Base-by-base conservation (phyloP, 2,329 filamentous ascomycete species). In the Orbilia brochopaga region DNA sequence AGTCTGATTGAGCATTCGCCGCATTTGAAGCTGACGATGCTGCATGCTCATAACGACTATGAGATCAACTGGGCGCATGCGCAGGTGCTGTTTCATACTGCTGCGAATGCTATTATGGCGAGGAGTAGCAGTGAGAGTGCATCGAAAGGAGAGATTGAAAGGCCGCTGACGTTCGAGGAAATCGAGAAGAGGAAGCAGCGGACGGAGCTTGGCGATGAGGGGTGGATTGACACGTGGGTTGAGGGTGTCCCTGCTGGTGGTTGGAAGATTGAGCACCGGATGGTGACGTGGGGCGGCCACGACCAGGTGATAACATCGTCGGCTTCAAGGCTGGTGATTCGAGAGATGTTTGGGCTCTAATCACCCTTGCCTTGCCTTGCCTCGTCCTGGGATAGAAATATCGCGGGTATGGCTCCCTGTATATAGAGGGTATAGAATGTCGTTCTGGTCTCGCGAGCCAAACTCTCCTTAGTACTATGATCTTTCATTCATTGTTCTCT, bases 21-120 rank as follows among this genome's bases (percentile, higher is more conserved):
- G 81, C 81, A 76, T 77, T 74, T 94, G 8, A 83, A 87, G 21
- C 80, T 97, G 19, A 87, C 85, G 48, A 81, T 97, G 46, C 81
- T 97, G 1, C 93, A 97, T 76, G 90, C 92, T 15, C 84, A 85
- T 60, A 86, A 96, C 77, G 93, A 97, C 78, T 81, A 82, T 67
- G 91, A 96, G 75, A 96, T 97, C 69, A 87, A 90, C 0, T 93
- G 86, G 81, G 83, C 81, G 0, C 87, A 92, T 77, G 86, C 87
- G 48, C 84, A 88, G 75, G 83, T 82, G 74, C 79, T 90, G 1
- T 91, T 90, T 77, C 81, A 81, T 30, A 83, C 84, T 0, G 85
- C 87, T 0, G 85, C 85, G 1, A 83, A 83, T 59, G 84, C 85
- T 50, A 82, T 82, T 1, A 78, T 81, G 1, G 75, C 77, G 53